A percentile compares a stretch with the other conserved stretches of the same genome.
Conservation (phyloP, 805 yeast species). For the Nakazawaea holstii region DNA sequence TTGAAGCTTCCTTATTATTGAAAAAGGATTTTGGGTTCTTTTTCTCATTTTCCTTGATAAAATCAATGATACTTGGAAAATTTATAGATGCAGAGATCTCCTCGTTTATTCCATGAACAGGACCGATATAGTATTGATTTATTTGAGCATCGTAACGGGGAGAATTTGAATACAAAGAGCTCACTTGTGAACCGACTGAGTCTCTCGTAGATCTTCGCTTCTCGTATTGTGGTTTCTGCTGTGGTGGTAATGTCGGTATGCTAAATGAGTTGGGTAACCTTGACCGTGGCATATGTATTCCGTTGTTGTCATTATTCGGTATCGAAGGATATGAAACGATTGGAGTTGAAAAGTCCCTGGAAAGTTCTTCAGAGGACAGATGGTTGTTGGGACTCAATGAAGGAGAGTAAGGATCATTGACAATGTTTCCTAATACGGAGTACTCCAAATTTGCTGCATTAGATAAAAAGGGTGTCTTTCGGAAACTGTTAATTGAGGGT, state of each 20-base stretch:
- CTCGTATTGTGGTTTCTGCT: slow-evolving; percentile 8
- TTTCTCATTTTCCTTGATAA: slow-evolving; percentile 32
- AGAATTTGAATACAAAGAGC: slow-evolving; percentile 13
- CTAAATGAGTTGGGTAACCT: slow-evolving; percentile 2
- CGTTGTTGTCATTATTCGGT: not conserved
- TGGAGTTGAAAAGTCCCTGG: not conserved
- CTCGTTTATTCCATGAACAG: slow-evolving; percentile 26
- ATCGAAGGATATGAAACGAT: not conserved
- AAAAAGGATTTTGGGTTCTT: slow-evolving; percentile 36
- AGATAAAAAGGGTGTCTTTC: slow-evolving; percentile 47
- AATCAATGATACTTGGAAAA: slow-evolving; percentile 56
- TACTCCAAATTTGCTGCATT: slow-evolving; percentile 73
- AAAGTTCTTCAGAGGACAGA: slow-evolving; percentile 16
- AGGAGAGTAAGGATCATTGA: slow-evolving; percentile 37
- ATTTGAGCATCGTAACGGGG: slow-evolving; percentile 53
- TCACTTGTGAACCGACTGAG: not conserved
- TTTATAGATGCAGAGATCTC: slow-evolving; percentile 33
- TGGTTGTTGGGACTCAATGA: slow-evolving; percentile 30
- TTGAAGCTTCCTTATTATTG: slow-evolving; percentile 27
- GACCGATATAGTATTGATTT: slow-evolving; percentile 66
- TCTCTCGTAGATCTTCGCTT: not conserved
- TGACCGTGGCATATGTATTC: not conserved
- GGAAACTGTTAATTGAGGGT: slow-evolving; percentile 1
- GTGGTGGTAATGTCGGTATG: slow-evolving; percentile 4
- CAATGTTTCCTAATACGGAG: slow-evolving; percentile 59